Base-by-base conservation (phyloP, 176 grass and related monocot genomes). In the Juncus effusus region DNA sequence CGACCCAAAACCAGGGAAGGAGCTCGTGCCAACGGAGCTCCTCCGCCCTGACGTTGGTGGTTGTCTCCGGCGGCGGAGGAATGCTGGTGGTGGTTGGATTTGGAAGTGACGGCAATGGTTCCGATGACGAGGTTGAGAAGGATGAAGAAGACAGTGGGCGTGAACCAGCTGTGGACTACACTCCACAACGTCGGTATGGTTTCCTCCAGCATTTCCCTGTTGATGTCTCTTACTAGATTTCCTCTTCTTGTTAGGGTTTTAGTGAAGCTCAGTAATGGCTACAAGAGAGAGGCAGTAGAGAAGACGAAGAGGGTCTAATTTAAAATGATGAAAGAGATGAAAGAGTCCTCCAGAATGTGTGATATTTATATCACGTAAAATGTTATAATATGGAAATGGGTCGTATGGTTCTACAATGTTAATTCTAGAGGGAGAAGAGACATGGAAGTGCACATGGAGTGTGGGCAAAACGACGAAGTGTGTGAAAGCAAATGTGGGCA, bases 81-180 rank as follows among this genome's bases (percentile, higher is more conserved):
- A 10, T 53, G 1, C 3, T 28, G 40, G 76, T 11, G n/a, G 78
- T 57, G 50, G 64, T 3, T 19, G 2, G 47, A 51, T 83, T 87
- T 93, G 78, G 88, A 93, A 41, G 83, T 89, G 61, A 99, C 69
- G 57, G 88, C 94, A 68, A 99, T 99, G 83, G 88, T 93, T 15
- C 94, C 94, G 56, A 99, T 93, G 80, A 99, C 88, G 68, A 99
- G 13, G 80, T 93, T 99, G 76, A 99, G 75, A 11, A 99, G 69
- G 13, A 99, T 8, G 83, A 99, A 99, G 37, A 99, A 71, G 39
- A 93, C 83, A 16, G 83, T 52, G 0, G 94, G 94, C 5, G 85
- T 99, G 80, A 99, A 84, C 78, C 78, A 93, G 0, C 94, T 84
- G 62, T 82, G 56, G n/a, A 93, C 71, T 7, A 82, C 64, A 69